These are phyloP conservation scores for Termitomyces heimii DNA, from an alignment of 768 basidiomycete genomes.

Conservation along the genomic window DNA sequence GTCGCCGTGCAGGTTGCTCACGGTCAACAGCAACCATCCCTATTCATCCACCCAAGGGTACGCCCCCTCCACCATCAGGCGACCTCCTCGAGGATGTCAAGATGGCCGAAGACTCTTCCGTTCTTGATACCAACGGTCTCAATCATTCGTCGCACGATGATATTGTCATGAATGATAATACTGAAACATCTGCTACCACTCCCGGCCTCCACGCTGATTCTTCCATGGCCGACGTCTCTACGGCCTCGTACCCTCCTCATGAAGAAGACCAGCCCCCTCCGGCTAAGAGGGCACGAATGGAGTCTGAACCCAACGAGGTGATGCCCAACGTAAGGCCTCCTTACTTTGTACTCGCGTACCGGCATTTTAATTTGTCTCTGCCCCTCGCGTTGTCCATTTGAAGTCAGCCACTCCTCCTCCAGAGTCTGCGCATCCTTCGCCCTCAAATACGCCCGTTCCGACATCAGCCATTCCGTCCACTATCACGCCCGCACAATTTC, in stretches of 20 bases:
- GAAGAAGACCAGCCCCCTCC: conserved; percentile 70
- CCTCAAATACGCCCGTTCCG: conserved; percentile 31
- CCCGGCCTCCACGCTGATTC: conserved; percentile 32
- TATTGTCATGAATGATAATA: conserved; percentile 33
- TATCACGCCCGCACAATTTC: conserved; percentile 66
- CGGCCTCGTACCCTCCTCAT: conserved; percentile 30
- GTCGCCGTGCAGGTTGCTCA: conserved; percentile 16
- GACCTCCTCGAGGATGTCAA: conserved; percentile 48
- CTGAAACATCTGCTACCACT: conserved; percentile 33
- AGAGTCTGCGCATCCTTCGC: conserved; percentile 38
- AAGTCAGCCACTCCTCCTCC: conserved; percentile 79
- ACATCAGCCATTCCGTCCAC: conserved; percentile 30
- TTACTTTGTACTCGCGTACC: conserved; percentile 40
- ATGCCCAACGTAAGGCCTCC: conserved; percentile 62
- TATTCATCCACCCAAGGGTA: conserved; percentile 37
- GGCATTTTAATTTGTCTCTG: conserved; percentile 46
- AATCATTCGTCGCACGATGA: conserved; percentile 24
- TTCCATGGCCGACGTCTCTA: conserved; percentile 31
- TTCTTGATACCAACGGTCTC: conserved; percentile 26
- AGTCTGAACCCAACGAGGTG: conserved; percentile 72
- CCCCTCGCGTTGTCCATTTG: conserved; percentile 23
- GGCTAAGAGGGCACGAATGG: conserved; percentile 73
- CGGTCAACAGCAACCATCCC: conserved; percentile 35
- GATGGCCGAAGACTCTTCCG: conserved; percentile 41
- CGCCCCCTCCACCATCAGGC: conserved; percentile 35